These are phyloP conservation scores for Rugosomyces carneus DNA, from an alignment of 1,284 basidiomycete species.

Conservation along the genomic window DNA sequence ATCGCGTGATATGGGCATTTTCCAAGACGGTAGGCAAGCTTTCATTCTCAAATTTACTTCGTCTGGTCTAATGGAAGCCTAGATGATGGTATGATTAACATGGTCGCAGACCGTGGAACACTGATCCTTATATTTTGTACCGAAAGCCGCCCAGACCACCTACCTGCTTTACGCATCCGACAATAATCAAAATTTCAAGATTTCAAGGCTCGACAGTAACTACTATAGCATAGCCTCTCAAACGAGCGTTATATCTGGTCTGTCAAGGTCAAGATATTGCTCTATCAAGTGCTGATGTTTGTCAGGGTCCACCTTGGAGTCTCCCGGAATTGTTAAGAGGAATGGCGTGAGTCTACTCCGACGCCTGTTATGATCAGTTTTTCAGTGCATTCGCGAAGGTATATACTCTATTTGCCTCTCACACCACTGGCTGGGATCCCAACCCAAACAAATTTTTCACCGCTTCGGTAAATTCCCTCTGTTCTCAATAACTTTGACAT, in stretches of 20 bases:
- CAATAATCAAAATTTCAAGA: conserved; percentile 67
- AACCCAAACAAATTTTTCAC: conserved; percentile 60
- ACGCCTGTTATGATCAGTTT: not conserved
- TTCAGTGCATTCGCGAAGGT: conserved; percentile 26
- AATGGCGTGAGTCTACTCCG: conserved; percentile 34
- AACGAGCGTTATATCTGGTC: conserved; percentile 42
- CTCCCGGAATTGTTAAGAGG: conserved; percentile 56
- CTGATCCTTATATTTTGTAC: not conserved
- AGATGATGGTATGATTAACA: conserved; percentile 35
- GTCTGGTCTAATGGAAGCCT: not conserved
- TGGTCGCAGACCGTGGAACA: not conserved
- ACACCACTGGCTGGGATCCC: conserved; percentile 54
- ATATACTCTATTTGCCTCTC: conserved; percentile 57
- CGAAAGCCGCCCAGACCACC: conserved; percentile 33
- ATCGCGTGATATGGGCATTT: conserved; percentile 55
- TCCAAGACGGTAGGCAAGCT: conserved; percentile 47
- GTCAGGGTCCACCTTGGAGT: conserved; percentile 50
- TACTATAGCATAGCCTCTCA: conserved; percentile 52
- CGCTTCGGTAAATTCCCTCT: conserved; percentile 34
- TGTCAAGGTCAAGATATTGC: conserved; percentile 7
- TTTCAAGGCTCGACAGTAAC: conserved; percentile 46
- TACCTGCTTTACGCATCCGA: conserved; percentile 62
- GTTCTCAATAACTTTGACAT: not conserved
- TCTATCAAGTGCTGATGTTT: not conserved
- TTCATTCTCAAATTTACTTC: not conserved